Percentiles rank a stretch among this genome's conserved stretches.
phyloP scores from a whole-genome alignment of 2,329 filamentous ascomycete genomes.

The Periconia digitata region DNA sequence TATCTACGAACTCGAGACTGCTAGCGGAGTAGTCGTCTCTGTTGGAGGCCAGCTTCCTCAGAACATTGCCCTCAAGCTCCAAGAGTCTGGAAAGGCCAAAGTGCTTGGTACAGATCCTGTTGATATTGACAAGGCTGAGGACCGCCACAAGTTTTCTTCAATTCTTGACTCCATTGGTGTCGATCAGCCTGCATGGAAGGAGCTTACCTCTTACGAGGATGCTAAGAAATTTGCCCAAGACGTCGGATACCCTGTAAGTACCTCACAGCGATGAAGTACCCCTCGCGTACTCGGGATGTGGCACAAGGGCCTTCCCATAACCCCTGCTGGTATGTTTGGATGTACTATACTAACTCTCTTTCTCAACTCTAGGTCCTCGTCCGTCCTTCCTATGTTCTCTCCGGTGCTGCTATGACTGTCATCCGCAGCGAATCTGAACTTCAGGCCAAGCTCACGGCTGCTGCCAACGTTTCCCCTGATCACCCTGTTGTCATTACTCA shows the following conservation, averaged over 20 bases:
- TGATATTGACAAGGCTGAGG: conserved; percentile 97
- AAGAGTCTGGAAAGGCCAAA: conserved; percentile 86
- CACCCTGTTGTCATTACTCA: conserved; percentile 98
- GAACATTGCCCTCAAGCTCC: conserved; percentile 92
- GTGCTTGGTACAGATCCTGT: conserved; percentile 89
- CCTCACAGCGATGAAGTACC: neutral
- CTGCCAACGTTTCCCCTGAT: conserved; percentile 87
- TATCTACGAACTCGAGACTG: conserved; percentile 90
- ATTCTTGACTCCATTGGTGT: conserved; percentile 96
- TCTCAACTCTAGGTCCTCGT: conserved; percentile 64
- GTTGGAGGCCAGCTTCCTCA: conserved; percentile 96
- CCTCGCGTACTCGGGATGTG: neutral
- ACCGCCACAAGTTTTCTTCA: conserved; percentile 96
- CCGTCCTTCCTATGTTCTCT: conserved; percentile 92
- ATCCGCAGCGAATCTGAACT: conserved; percentile 86
- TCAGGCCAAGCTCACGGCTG: conserved; percentile 91
- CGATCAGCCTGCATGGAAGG: conserved; percentile 97
- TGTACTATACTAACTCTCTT: neutral
- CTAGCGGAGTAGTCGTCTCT: conserved; percentile 87
- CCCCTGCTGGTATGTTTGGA: neutral
- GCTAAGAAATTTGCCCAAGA: conserved; percentile 83
- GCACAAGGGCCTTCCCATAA: neutral
- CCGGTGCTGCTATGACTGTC: conserved; percentile 97
- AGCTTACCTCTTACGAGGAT: conserved; percentile 84
- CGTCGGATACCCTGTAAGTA: conserved; percentile 76